A percentile compares a stretch with the other conserved stretches of the same genome.
Conservation (phyloP, 192 early-diverging fungal genomes). For the Linderina pennispora region DNA sequence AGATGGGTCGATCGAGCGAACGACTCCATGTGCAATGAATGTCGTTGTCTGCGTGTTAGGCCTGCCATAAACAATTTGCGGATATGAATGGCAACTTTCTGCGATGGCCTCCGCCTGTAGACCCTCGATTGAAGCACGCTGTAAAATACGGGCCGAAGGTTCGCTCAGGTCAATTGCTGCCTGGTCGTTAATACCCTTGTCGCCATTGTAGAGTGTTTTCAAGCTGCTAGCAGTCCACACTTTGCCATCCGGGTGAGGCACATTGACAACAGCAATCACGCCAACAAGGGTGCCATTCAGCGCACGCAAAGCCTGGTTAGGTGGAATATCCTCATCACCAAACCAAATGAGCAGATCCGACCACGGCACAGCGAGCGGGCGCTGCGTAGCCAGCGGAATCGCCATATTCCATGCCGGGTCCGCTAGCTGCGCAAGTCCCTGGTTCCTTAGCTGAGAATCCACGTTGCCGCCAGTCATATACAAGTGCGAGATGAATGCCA, state of each 20-base stretch:
- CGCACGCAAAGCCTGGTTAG: conserved; percentile 71
- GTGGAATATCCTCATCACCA: conserved; percentile 67
- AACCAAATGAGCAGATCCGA: conserved; percentile 58
- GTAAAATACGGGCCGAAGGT: conserved; percentile 16
- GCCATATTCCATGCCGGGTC: conserved; percentile 50
- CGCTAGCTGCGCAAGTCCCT: not conserved
- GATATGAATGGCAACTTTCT: too few relatives aligned
- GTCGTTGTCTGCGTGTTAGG: conserved; percentile 38
- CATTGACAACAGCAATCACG: conserved; percentile 49
- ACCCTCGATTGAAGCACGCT: conserved; percentile 1
- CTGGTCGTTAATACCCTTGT: conserved; percentile 20
- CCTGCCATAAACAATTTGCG: conserved; percentile 40
- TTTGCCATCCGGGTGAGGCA: conserved; percentile 11
- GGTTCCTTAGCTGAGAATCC: conserved; percentile 1
- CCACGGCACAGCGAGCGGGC: conserved; percentile 62
- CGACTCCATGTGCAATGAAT: conserved; percentile 58
- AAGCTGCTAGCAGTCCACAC: conserved; percentile 26
- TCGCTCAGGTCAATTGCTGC: conserved; percentile 26
- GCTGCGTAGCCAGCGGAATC: conserved; percentile 46
- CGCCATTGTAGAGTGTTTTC: conserved; percentile 8
- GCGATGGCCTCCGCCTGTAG: too few relatives aligned
- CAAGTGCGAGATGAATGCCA: conserved; percentile 69
- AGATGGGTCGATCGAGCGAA: conserved; percentile 58
- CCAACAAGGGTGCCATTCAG: conserved; percentile 84
- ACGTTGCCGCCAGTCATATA: conserved; percentile 22